A percentile compares a stretch with the other conserved stretches of the same genome.
These are phyloP conservation scores for Babesia divergens DNA, from an alignment of 169 alveolate species.

Conservation along the genomic window DNA sequence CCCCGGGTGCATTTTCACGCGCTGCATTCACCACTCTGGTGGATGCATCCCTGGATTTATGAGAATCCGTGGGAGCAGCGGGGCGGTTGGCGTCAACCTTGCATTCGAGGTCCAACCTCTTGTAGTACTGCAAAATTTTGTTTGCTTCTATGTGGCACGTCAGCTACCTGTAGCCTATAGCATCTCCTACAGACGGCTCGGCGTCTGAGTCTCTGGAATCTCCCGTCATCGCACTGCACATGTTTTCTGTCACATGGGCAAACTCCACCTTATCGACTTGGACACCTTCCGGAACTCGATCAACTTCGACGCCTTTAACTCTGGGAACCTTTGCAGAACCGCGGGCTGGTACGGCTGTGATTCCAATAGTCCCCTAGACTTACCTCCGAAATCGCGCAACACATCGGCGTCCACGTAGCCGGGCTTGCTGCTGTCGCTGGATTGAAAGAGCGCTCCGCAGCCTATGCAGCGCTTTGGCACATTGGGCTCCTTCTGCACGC, in stretches of 20 bases:
- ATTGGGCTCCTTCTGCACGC: constrained; percentile 48
- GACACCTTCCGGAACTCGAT: constrained; percentile 73
- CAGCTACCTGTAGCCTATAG: constrained; percentile 67
- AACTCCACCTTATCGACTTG: constrained; percentile 61
- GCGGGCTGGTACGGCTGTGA: constrained; percentile 10
- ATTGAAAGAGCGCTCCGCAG: constrained; percentile 74
- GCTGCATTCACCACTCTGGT: background rate
- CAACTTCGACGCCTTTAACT: constrained; percentile 71
- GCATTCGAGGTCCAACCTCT: constrained; percentile 37
- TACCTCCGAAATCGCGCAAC: constrained; percentile 55
- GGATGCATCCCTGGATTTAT: background rate
- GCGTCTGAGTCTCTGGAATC: constrained; percentile 58
- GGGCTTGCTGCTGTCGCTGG: constrained; percentile 63
- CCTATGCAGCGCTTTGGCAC: constrained; percentile 68
- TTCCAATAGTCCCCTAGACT: background rate
- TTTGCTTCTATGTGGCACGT: background rate
- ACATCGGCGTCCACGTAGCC: constrained; percentile 70
- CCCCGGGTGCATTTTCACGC: background rate
- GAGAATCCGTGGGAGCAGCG: background rate
- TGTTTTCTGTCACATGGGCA: background rate
- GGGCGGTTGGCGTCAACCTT: constrained; percentile 28
- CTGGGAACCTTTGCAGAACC: constrained; percentile 65
- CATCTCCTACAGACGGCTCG: constrained; percentile 72
- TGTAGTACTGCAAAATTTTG: constrained; percentile 36
- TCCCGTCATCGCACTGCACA: constrained; percentile 53